phyloP scores from a whole-genome alignment of 768 basidiomycete species.

The Boletus edulis region DNA sequence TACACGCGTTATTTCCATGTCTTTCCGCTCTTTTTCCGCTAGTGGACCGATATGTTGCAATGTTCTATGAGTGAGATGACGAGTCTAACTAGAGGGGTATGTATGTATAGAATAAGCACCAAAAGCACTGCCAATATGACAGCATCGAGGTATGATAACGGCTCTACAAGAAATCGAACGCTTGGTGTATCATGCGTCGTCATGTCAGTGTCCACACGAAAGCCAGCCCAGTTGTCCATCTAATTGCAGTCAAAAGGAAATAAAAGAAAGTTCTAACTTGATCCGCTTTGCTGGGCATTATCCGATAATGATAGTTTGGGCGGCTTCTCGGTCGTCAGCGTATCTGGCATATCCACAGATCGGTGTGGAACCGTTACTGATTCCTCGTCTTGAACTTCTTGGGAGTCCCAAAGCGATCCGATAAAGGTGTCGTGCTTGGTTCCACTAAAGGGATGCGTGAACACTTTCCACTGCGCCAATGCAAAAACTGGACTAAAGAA shows the following conservation, averaged over 20 bases:
- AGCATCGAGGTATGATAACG: slow-evolving; percentile 17
- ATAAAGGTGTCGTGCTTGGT: slow-evolving; percentile 14
- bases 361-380: slow-evolving; percentile 7
- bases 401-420: slow-evolving; percentile 26
- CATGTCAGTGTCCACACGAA: slow-evolving; percentile 7
- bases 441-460: slow-evolving; percentile 49
- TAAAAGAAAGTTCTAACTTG: slow-evolving; percentile 2
- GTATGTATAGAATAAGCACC: slow-evolving; percentile 9
- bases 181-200: slow-evolving; percentile 10
- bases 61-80: background rate
- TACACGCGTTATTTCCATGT: too few relatives aligned
- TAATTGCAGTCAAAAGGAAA: slow-evolving; percentile 1
- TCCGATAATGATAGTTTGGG: slow-evolving; percentile 3
- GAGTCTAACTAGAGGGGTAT: slow-evolving; percentile 2
- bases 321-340: slow-evolving; percentile 19
- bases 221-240: background rate
- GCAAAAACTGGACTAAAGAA: slow-evolving; percentile 49
- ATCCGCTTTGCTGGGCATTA: slow-evolving; percentile 3
- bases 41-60: slow-evolving; percentile 5
- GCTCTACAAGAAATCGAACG: slow-evolving; percentile 13
- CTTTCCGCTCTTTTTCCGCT: slow-evolving; percentile 26
- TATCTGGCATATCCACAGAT: slow-evolving; percentile 14
- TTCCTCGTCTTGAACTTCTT: slow-evolving; percentile 26
- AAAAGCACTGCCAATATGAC: slow-evolving; percentile 9
- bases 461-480: slow-evolving; percentile 50